Conservation (phyloP, 805 yeast species). For the Yarrowia hollandica region DNA sequence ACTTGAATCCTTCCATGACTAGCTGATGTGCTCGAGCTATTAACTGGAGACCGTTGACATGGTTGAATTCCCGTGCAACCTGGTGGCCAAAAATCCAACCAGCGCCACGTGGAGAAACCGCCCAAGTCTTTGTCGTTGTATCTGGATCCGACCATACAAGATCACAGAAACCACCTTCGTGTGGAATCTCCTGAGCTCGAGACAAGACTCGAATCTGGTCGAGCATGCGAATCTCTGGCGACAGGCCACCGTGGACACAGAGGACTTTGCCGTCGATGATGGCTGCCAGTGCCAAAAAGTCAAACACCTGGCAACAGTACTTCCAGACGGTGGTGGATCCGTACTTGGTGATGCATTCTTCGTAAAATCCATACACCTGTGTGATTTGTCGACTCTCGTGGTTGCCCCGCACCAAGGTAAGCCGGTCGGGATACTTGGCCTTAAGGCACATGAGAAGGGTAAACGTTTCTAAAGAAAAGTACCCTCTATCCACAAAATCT, state of each 20-base stretch:
- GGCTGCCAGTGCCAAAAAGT: constrained; percentile 90
- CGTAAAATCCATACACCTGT: constrained; percentile 98
- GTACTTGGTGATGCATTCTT: constrained; percentile 88
- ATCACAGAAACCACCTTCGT: constrained; percentile 98
- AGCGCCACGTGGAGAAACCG: constrained; percentile 96
- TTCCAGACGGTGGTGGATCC: constrained; percentile 96
- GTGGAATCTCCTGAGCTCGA: constrained; percentile 97
- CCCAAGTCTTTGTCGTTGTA: constrained; percentile 91
- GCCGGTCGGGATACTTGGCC: constrained; percentile 78
- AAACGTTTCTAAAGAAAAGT: constrained; percentile 89
- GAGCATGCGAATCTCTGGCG: constrained; percentile 95
- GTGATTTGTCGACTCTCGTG: constrained; percentile 97
- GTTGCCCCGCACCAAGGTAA: constrained; percentile 94
- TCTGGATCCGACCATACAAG: constrained; percentile 98
- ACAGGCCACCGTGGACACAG: constrained; percentile 96
- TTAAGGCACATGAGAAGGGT: constrained; percentile 90
- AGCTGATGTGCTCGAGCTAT: constrained; percentile 97
- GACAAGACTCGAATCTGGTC: constrained; percentile 93
- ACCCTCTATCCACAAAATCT: constrained; percentile 98
- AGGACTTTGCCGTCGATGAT: constrained; percentile 90
- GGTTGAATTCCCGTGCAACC: constrained; percentile 94
- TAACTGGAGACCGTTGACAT: constrained; percentile 81
- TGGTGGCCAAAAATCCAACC: constrained; percentile 96
- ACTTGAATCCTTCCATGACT: constrained; percentile 97
- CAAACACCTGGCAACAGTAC: constrained; percentile 94